Evolutionary conservation across 345 rosid genomes (phyloP).

Genomic region (Camelina hispida): DNA sequence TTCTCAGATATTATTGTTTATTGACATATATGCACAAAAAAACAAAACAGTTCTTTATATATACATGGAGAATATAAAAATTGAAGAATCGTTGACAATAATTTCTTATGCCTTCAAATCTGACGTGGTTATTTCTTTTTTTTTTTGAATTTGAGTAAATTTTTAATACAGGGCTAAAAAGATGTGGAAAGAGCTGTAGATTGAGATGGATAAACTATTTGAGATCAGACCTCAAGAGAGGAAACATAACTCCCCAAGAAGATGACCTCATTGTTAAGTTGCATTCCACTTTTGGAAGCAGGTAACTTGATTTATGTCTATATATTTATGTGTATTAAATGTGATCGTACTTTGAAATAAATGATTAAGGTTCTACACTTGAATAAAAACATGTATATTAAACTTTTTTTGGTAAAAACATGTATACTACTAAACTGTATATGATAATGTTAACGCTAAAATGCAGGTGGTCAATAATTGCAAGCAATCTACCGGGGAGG

Average conservation of each 20-base stretch:
- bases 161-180: background rate
- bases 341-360: no score
- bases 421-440: no score
- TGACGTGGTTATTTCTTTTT: background rate
- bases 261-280: slow-evolving; percentile 58
- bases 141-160: background rate
- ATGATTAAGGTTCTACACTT: no score
- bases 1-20: no score
- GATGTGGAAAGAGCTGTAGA: slow-evolving; percentile 2
- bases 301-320: slow-evolving; percentile 24
- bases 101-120: background rate
- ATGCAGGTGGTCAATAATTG: slow-evolving; percentile 71
- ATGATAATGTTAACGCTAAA: background rate
- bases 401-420: no score
- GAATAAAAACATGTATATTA: no score
- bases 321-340: no score
- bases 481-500: slow-evolving; percentile 65
- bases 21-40: background rate
- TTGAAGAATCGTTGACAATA: background rate
- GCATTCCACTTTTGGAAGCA: slow-evolving; percentile 57
- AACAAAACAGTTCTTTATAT: no score
- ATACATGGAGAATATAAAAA: background rate
- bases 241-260: slow-evolving; percentile 56
- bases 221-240: slow-evolving; percentile 57
- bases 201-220: background rate